These are phyloP conservation scores for Moesziomyces antarcticus DNA, from an alignment of 1,284 basidiomycete genomes.

Conservation along the genomic window DNA sequence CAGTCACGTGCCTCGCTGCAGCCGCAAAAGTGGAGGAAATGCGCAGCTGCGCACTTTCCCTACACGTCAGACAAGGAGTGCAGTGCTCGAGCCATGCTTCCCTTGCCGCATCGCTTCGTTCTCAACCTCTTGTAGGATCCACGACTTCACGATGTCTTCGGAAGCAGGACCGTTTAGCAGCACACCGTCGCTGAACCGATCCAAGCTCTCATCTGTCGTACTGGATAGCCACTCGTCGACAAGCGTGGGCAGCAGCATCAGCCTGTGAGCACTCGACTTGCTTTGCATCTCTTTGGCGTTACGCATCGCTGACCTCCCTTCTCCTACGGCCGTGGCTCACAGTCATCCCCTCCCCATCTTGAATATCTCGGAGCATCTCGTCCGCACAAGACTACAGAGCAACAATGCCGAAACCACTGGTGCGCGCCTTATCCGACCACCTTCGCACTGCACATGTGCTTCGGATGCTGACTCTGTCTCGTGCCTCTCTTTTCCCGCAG, in stretches of 20 bases:
- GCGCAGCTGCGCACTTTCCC: slow-evolving; percentile 20
- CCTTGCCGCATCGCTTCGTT: neutral
- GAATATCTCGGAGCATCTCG: slow-evolving; percentile 95
- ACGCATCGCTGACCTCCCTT: neutral
- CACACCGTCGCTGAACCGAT: slow-evolving; percentile 15
- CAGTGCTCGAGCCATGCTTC: slow-evolving; percentile 24
- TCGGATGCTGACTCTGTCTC: neutral
- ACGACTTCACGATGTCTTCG: slow-evolving; percentile 11
- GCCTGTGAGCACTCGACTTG: slow-evolving; percentile 16
- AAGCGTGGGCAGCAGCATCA: slow-evolving; percentile 43
- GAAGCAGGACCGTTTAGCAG: slow-evolving; percentile 28
- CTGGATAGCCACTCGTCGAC: slow-evolving; percentile 32
- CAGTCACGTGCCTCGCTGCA: slow-evolving; percentile 25
- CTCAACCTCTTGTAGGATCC: neutral
- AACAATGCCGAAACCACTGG: slow-evolving; percentile 21
- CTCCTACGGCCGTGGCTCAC: slow-evolving; percentile 6
- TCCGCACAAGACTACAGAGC: slow-evolving; percentile 79
- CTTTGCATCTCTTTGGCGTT: too few species aligned
- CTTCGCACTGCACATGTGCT: neutral
- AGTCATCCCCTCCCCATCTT: slow-evolving; percentile 96
- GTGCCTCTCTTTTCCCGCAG: slow-evolving; percentile 63
- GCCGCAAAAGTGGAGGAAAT: slow-evolving; percentile 26
- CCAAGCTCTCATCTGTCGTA: slow-evolving; percentile 42
- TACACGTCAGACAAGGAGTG: slow-evolving; percentile 1
- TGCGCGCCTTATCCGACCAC: neutral